These are phyloP conservation scores for Tephrocybe sp. DNA, from an alignment of 768 basidiomycete species.

Conservation along the genomic window DNA sequence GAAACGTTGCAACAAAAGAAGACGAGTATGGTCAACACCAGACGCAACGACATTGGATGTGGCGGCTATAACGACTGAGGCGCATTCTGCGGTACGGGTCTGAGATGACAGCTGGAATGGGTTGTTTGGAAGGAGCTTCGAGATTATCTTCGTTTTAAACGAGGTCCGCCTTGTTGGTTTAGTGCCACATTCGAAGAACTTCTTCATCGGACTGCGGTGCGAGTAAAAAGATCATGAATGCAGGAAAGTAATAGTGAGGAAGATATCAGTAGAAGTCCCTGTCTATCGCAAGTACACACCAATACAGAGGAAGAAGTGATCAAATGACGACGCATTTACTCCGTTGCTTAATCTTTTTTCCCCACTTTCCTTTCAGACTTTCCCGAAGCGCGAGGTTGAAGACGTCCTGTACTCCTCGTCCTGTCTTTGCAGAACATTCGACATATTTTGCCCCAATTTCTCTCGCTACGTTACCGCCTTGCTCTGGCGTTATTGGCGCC, in stretches of 20 bases:
- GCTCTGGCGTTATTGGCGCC: conserved; percentile 76
- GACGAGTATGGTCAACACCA: too few relatives aligned
- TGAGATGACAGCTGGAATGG: too few relatives aligned
- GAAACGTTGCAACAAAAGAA: too few relatives aligned
- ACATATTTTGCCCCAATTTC: conserved; percentile 93
- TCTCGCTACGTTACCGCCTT: conserved; percentile 82
- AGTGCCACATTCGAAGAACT: too few relatives aligned
- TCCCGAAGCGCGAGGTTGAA: conserved; percentile 88
- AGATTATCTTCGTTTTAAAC: too few relatives aligned
- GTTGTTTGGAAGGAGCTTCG: too few relatives aligned
- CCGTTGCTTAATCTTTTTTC: conserved; percentile 66
- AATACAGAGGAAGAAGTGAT: conserved; percentile 15
- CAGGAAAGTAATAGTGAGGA: conserved; percentile 6
- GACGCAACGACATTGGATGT: too few relatives aligned
- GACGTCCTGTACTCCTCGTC: conserved; percentile 86
- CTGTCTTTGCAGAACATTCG: conserved; percentile 95
- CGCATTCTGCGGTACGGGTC: too few relatives aligned
- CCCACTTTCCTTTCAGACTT: conserved; percentile 81
- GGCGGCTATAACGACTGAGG: too few relatives aligned
- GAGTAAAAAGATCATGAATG: conserved; percentile 10
- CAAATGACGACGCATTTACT: conserved; percentile 65
- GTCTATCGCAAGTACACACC: conserved; percentile 20
- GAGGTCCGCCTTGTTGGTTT: too few relatives aligned
- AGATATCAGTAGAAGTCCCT: conserved; percentile 23
- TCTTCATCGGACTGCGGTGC: not conserved